Base-by-base conservation (phyloP, 768 basidiomycete species). In the Pleurotus eryngii region DNA sequence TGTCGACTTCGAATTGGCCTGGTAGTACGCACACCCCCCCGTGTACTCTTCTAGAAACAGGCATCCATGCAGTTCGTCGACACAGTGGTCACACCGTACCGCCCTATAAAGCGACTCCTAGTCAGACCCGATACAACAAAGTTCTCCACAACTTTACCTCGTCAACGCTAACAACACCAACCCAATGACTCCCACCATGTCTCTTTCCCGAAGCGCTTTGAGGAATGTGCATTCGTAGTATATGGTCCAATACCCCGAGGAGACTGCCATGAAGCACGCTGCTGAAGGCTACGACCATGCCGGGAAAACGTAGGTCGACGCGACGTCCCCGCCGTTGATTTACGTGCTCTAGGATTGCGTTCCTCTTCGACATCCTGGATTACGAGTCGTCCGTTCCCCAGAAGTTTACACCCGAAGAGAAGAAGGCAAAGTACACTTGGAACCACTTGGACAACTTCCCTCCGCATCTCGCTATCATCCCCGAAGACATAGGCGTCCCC, bases 401-500 rank as follows among this genome's bases (percentile, higher is more conserved):
- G 12, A 42, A 43, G 9, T 48, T 59, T 17, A 55, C 58, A 15
- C 45, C 49, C 20, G 15, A 46, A 6, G 24, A 55, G 30, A 59
- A 59, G 45, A 35, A 7, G 22, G 40, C 38, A 2, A 27, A 60
- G 14, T 67, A 63, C 46, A 58, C 60, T 24, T 67, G 60, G 49
- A 58, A 48, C 11, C 53, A 47, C 43, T 46, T 57, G n/a, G 60
- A 63, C 45, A 38, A 47, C 2, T 68, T 63, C 55, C 67, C 67
- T 4, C 67, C 67, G 35, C 58, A 60, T 45, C 57, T 66, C 49
- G 42, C 59, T 35, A 43, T 39, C 46, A 59, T 68, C 48, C 67
- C 67, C 3, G 30, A 26, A 14, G 51, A 49, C 1, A 11, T 54
- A 14, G 20, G 50, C 14, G 42, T 55, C 18, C 30, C 26, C 24